phyloP scores from a whole-genome alignment of 306 rosid species.

The Rosa lucieae region DNA sequence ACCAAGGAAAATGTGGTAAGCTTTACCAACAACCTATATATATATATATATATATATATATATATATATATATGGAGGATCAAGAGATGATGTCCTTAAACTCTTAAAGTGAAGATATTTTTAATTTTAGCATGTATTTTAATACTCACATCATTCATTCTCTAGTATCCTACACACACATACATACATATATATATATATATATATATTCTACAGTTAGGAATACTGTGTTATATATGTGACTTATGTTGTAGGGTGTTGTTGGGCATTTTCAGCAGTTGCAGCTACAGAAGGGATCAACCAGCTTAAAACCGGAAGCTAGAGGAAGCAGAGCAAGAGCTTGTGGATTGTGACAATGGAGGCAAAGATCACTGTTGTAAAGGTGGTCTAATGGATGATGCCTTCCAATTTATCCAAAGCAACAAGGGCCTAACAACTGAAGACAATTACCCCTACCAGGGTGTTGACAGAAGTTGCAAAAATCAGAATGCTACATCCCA shows the following conservation, averaged over 20 bases:
- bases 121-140: no score
- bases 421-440: slow-evolving; percentile 37
- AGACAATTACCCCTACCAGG: slow-evolving; percentile 33
- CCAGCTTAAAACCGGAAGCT: slow-evolving; percentile 9
- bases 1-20: slow-evolving; percentile 43
- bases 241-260: slow-evolving; percentile 13
- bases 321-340: slow-evolving; percentile 33
- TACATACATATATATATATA: no score
- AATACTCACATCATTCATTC: no score
- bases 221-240: no score
- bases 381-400: slow-evolving; percentile 41
- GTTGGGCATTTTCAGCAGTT: slow-evolving; percentile 45
- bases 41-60: no score
- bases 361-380: slow-evolving; percentile 38
- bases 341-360: slow-evolving; percentile 41
- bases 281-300: slow-evolving; percentile 41
- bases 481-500: slow-evolving; percentile 15
- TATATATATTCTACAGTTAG: no score
- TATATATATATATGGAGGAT: no score
- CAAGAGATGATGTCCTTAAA: no score
- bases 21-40: background rate
- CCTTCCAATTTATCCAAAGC: slow-evolving; percentile 36
- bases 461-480: slow-evolving; percentile 30
- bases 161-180: no score
- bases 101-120: no score